Conservation (phyloP, 116 monocot genomes). For the Trichopus zeylanicus region DNA sequence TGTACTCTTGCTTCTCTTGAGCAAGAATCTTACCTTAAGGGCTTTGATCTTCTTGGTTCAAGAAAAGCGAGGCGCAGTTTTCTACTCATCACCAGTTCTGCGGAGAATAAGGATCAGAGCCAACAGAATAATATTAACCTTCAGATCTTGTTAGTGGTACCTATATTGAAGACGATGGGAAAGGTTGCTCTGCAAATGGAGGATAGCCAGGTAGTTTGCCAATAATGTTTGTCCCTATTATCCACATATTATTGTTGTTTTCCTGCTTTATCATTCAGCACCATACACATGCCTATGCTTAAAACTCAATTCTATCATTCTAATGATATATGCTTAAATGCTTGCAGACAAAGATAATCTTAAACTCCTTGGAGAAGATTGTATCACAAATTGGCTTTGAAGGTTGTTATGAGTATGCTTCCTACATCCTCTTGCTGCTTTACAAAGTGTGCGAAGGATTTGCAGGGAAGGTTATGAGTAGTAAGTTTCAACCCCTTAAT, state of each 20-base stretch:
- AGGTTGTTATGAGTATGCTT: slow-evolving; percentile 45
- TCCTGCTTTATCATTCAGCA: neutral
- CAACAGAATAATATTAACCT: slow-evolving; percentile 20
- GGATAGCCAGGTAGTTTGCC: slow-evolving; percentile 44
- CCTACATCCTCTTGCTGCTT: slow-evolving; percentile 50
- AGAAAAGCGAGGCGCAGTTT: slow-evolving; percentile 48
- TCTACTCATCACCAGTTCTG: slow-evolving; percentile 33
- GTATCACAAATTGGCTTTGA: slow-evolving; percentile 49
- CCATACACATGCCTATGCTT: neutral
- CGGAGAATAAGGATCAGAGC: slow-evolving; percentile 4
- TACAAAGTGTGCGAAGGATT: slow-evolving; percentile 93
- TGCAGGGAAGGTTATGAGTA: slow-evolving; percentile 57
- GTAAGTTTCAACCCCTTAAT: slow-evolving; percentile 26
- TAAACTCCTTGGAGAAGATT: slow-evolving; percentile 59
- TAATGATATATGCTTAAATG: neutral
- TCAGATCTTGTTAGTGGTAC: slow-evolving; percentile 53
- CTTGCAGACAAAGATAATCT: slow-evolving; percentile 61
- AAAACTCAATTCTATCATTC: neutral
- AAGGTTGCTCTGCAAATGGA: slow-evolving; percentile 57
- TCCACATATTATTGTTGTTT: neutral
- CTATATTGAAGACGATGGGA: slow-evolving; percentile 68
- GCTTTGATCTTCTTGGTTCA: slow-evolving; percentile 79
- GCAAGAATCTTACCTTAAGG: slow-evolving; percentile 41
- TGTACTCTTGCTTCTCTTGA: slow-evolving; percentile 38
- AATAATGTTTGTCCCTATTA: neutral